Evolutionary conservation across 2,329 filamentous ascomycete genomes (phyloP).

Genomic region (Colletotrichum shisoi): DNA sequence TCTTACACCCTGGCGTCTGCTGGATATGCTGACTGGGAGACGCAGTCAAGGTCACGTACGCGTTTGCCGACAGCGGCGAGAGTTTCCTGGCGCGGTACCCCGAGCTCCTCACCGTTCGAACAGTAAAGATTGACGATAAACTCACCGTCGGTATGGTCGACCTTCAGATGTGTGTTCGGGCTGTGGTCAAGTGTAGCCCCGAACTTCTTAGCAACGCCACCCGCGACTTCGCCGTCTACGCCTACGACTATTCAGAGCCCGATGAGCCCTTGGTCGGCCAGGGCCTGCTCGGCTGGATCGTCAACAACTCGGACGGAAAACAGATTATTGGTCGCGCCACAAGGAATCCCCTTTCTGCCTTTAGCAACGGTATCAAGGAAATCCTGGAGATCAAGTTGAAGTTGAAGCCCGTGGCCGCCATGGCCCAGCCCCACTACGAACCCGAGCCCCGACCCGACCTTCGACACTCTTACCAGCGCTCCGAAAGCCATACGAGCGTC

Average conservation of each 20-base stretch:
- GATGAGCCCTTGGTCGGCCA: conserved; percentile 93
- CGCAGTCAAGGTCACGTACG: conserved; percentile 94
- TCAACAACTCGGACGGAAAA: conserved; percentile 56
- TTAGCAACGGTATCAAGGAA: conserved; percentile 82
- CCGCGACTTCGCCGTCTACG: conserved; percentile 94
- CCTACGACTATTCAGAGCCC: conserved; percentile 94
- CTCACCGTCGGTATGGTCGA: conserved; percentile 88
- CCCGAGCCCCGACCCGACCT: conserved; percentile 37
- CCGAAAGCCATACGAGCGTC: conserved; percentile 36
- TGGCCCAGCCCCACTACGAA: conserved; percentile 50
- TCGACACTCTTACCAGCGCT: conserved; percentile 33
- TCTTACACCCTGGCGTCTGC: conserved; percentile 1
- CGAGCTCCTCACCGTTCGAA: conserved; percentile 79
- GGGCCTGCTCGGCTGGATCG: conserved; percentile 87
- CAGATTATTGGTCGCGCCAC: conserved; percentile 90
- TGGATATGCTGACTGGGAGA: conserved; percentile 26
- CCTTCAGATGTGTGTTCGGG: conserved; percentile 84
- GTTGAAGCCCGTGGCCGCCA: conserved; percentile 75
- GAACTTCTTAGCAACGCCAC: conserved; percentile 78
- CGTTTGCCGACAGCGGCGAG: conserved; percentile 86
- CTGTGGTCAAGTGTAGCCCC: conserved; percentile 79
- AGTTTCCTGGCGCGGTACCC: conserved; percentile 89
- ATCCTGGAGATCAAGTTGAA: conserved; percentile 93
- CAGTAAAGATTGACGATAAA: conserved; percentile 79
- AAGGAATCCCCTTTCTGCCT: conserved; percentile 83